Evolutionary conservation across 148 eudicot genomes (phyloP), one percentile per base, ranked within the genome.

Genomic region (Polygonum maritimum): DNA sequence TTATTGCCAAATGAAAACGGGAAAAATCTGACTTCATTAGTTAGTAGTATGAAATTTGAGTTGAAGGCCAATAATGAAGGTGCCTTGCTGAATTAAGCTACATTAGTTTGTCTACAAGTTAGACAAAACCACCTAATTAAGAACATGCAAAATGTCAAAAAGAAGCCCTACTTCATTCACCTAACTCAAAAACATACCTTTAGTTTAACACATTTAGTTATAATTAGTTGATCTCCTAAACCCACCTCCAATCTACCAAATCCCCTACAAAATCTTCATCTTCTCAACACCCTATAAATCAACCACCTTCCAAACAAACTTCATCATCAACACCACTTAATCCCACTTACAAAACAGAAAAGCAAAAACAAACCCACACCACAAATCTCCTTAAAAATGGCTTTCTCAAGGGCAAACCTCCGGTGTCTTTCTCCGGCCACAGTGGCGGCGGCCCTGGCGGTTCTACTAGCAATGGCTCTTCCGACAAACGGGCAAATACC

Each of bases 221-320:
- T 69, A 81, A 79, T 88, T 89, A 79, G 92, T 81, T 89, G 87
- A 85, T 57, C 92, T 79, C 69, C 90, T 77, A 45, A 77, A 87
- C 82, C 92, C 88, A 85, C 84, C 79, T 80, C 76, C 78, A 74
- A 73, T 75, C 89, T 76, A 85, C 84, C 83, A 74, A 74, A 75
- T 48, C 22, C 78, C 80, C 33, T 57, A 15, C 71, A 47, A 26
- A 19, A 21, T 52, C 21, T 41, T 13, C 19, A 16, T 38, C 26
- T 18, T 70, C 45, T 70, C 36, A 72, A 9, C 1, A 72, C 33
- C 51, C 54, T 67, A 67, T 67, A 67, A 67, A 67, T 67, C 19
- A 67, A 67, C 5, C 44, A 33, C 16, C 38, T 45, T 38, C 71
- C 71, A 67, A 65, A 14, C 70, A 38, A 19, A 16, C 14, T 19